These are phyloP conservation scores for Dendryphion nanum DNA, from an alignment of 2,329 filamentous ascomycete genomes.

Conservation along the genomic window DNA sequence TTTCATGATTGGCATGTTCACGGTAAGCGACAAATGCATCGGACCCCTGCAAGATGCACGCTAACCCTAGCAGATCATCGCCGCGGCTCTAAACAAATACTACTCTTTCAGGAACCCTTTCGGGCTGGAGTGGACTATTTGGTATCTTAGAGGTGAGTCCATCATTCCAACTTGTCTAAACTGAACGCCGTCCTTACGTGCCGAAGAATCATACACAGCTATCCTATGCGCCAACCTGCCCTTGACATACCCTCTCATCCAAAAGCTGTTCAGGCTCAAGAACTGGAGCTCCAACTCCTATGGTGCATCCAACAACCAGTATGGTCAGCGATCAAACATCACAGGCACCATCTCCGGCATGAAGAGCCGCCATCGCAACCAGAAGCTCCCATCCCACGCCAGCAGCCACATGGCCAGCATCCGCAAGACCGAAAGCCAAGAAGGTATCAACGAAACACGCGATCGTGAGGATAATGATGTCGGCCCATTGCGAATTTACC, in stretches of 20 bases:
- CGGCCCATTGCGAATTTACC: conserved; percentile 7
- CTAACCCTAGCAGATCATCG: conserved; percentile 44
- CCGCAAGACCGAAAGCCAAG: conserved; percentile 6
- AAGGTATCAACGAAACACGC: conserved; percentile 3
- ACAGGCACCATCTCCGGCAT: conserved; percentile 2
- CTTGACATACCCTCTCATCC: conserved; percentile 58
- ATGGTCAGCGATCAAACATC: background rate
- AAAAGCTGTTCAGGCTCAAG: conserved; percentile 44
- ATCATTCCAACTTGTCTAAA: too few species aligned
- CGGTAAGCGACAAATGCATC: conserved; percentile 15
- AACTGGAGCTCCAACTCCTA: conserved; percentile 31
- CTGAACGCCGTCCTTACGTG: too few species aligned
- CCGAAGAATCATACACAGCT: conserved; percentile 60
- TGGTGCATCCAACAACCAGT: background rate
- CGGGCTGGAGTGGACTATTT: conserved; percentile 56
- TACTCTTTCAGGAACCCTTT: conserved; percentile 60
- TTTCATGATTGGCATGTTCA: conserved; percentile 54
- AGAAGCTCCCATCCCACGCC: conserved; percentile 2
- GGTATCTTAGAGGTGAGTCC: conserved; percentile 59
- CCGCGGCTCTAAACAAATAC: conserved; percentile 60
- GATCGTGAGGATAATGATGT: too few species aligned
- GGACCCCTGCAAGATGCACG: background rate
- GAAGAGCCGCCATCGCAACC: conserved; percentile 2
- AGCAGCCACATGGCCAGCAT: conserved; percentile 3
- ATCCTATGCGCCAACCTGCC: conserved; percentile 62